Evolutionary conservation across 257 asterid genomes (phyloP), one percentile per base, ranked within the genome.

Genomic region (Linaria vulgaris): DNA sequence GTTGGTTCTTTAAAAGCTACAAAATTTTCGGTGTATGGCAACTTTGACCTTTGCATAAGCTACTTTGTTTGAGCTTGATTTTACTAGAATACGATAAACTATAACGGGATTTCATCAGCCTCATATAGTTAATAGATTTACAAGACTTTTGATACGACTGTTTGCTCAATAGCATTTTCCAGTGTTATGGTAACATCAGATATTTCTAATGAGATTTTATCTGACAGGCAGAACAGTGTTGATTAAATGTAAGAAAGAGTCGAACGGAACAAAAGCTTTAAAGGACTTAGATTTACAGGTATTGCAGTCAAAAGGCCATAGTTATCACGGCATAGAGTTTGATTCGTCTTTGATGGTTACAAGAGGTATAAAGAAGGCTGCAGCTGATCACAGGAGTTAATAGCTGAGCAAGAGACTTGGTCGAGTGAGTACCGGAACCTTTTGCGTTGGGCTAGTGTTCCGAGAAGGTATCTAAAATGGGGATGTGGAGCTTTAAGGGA

Each of bases 381-480:
- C 15, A 44, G 1, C 49, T n/a, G 17, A 13, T 44, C 62, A 56
- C 45, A 38, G 17, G 31, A n/a, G 14, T 41, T 43, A 43, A 22
- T 52, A 59, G 52, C 14, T 19, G 52, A 59, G 53, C 34, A 41
- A 24, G 37, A 59, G 39, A 16, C 50, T 39, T 39, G 38, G 64
- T 14, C 15, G 15, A 59, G 22, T 25, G 72, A 52, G 59, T 73
- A 56, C 60, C 77, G 68, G 55, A 78, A 76, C 45, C 56, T 73
- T 50, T 63, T 82, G 25, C 61, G 27, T 47, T 71, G 76, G 80
- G 54, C 74, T 19, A 17, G 65, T 15, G 68, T 76, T 72, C 94
- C 91, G 12, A 79, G 96, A 79, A 83, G 94, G 76, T 73, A 75
- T 71, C 80, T 89, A 57, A 71, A 91, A 67, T 50, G 53, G 9